Base-by-base conservation (phyloP, 768 basidiomycete genomes). In the Trichaptum fuscoviolaceum region DNA sequence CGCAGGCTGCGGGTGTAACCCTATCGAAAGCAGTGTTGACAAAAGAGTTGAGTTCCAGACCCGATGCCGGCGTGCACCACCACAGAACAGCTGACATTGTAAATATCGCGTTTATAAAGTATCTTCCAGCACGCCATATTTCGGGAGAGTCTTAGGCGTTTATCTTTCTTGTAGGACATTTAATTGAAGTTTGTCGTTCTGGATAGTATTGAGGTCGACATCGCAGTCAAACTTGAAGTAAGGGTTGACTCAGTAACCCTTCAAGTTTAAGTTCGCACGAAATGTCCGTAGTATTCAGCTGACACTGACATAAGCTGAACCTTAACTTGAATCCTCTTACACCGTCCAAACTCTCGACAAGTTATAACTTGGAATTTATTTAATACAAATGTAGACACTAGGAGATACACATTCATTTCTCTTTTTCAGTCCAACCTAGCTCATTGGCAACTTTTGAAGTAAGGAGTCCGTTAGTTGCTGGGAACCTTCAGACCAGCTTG, bases 401-500 rank as follows among this genome's bases (percentile, higher is more conserved):
- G 42, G 20, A 52, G 5, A 52, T 52, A 52, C 15, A 20, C 42
- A 20, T 2, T 52, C 10, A 5, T 52, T 20, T 52, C 20, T 12
- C 20, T 52, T 52, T 52, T 52, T 20, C 5, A 15, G 10, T 15
- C 15, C 42, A 20, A 52, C 12, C 20, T 20, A 52, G 20, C 42
- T 52, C 15, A 15, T 12, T 20, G 15, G 10, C 5, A 30, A 8
- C 42, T 52, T 20, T 20, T 15, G 42, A 52, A 5, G 42, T 52
- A 4, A 15, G 3, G 10, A 20, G 20, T 12, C 42, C 5, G 12
- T 52, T 20, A 52, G 42, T 52, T 20, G 10, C 42, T 52, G 12
- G 77, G 79, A 8, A 79, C 71, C 15, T 72, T 71, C 35, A 79
- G 30, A 7, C 78, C 80, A 23, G 68, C 68, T 64, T 76, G 77